Conservation (phyloP, 164 flowering plant species). For the Akebia trifoliata region DNA sequence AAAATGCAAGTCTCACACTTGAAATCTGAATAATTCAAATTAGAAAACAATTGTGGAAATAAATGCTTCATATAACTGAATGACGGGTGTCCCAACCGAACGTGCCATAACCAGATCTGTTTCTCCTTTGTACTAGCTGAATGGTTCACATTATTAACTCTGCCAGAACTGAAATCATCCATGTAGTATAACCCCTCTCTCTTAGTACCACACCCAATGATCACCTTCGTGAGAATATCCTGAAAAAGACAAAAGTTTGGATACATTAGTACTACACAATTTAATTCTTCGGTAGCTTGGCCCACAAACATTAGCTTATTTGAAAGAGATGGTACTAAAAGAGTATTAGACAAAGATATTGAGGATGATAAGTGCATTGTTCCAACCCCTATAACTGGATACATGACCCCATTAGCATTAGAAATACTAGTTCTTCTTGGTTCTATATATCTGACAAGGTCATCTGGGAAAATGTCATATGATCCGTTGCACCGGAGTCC, state of each 20-base stretch:
- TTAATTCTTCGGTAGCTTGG: background rate
- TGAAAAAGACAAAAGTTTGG: background rate
- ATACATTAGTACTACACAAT: background rate
- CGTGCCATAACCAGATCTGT: background rate
- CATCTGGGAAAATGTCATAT: no score
- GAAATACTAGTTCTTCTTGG: background rate
- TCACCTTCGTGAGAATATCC: no score
- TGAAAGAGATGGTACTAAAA: no score
- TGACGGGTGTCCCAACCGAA: background rate
- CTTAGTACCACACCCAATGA: constrained; percentile 5
- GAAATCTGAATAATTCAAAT: background rate
- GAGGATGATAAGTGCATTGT: background rate
- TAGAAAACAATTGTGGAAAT: background rate
- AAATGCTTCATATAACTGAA: background rate
- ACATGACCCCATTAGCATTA: constrained; percentile 7
- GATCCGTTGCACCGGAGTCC: no score
- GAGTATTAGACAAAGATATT: background rate
- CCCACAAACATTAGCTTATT: no score
- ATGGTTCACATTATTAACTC: background rate
- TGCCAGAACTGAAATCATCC: background rate
- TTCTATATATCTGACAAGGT: no score
- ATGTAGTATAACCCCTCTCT: constrained; percentile 2
- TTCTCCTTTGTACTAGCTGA: background rate
- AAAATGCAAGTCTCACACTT: constrained; percentile 4
- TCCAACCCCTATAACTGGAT: constrained; percentile 5